A percentile compares a stretch with the other conserved stretches of the same genome.
phyloP scores from a whole-genome alignment of 1,139 yeast genomes.

The Lodderomyces pseudojiufengensis region DNA sequence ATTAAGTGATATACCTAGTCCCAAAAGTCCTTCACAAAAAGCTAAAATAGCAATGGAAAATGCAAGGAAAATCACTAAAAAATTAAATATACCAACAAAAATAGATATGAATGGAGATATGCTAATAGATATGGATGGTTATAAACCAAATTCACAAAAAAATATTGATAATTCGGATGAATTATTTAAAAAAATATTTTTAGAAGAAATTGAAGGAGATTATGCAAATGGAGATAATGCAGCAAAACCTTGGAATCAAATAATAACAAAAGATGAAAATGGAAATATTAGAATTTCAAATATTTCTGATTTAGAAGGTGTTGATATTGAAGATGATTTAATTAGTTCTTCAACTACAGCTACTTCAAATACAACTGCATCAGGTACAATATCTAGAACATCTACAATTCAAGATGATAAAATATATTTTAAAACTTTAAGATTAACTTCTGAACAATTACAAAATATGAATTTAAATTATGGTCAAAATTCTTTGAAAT shows the following conservation, averaged over 20 bases:
- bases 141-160: conserved; percentile 75
- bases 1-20: conserved; percentile 20
- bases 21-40: conserved; percentile 22
- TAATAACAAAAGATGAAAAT: conserved; percentile 53
- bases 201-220: conserved; percentile 43
- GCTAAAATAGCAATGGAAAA: conserved; percentile 54
- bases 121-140: conserved; percentile 92
- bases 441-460: conserved; percentile 89
- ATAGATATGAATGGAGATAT: conserved; percentile 89
- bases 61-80: conserved; percentile 65
- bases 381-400: conserved; percentile 7
- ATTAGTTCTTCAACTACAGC: conserved; percentile 2
- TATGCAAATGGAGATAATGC: conserved; percentile 15
- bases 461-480: conserved; percentile 65
- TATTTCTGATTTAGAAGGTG: conserved; percentile 13
- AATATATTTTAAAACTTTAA: conserved; percentile 75
- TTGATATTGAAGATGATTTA: conserved; percentile 1
- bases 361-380: conserved; percentile 14
- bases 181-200: conserved; percentile 64
- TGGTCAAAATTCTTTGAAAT: conserved; percentile 77
- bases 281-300: conserved; percentile 65
- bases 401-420: conserved; percentile 20
- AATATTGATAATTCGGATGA: conserved; percentile 69
- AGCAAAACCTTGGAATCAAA: conserved; percentile 32
- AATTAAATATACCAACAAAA: conserved; percentile 82